phyloP scores from a whole-genome alignment of 179 eudicot species.

The Amaranthus tricolor region DNA sequence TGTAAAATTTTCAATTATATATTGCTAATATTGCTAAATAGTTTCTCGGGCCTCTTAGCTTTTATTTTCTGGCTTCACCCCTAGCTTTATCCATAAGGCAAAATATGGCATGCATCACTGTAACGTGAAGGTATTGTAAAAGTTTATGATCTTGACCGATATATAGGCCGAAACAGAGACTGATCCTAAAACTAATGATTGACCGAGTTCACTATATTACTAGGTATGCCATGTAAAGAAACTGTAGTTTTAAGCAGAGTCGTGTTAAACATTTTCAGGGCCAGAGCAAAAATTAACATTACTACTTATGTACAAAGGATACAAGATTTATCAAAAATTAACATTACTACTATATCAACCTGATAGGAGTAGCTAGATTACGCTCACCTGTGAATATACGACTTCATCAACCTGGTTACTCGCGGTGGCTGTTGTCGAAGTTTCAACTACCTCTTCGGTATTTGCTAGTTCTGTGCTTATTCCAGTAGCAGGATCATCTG shows the following conservation, averaged over 20 bases:
- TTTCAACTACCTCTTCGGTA: slow-evolving; percentile 21
- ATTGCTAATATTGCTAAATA: no score
- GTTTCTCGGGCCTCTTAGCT: no score
- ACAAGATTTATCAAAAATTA: neutral
- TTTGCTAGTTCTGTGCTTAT: slow-evolving; percentile 21
- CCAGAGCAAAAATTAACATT: neutral
- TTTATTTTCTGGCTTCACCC: no score
- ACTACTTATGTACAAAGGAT: neutral
- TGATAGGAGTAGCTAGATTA: neutral
- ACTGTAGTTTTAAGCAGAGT: neutral
- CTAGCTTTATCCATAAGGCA: no score
- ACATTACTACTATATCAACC: neutral
- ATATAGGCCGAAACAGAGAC: no score
- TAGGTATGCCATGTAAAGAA: neutral
- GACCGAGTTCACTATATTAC: neutral
- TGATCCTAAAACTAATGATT: neutral
- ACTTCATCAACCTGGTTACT: slow-evolving; percentile 40
- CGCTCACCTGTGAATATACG: neutral
- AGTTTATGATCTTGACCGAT: no score
- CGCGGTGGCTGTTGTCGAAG: slow-evolving; percentile 33
- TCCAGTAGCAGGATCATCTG: slow-evolving; percentile 5
- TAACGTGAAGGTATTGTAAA: no score
- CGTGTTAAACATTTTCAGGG: neutral
- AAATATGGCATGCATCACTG: no score
- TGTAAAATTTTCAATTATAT: no score